phyloP scores from a whole-genome alignment of 2,329 filamentous ascomycete genomes.

The Nectriaceae sp. region DNA sequence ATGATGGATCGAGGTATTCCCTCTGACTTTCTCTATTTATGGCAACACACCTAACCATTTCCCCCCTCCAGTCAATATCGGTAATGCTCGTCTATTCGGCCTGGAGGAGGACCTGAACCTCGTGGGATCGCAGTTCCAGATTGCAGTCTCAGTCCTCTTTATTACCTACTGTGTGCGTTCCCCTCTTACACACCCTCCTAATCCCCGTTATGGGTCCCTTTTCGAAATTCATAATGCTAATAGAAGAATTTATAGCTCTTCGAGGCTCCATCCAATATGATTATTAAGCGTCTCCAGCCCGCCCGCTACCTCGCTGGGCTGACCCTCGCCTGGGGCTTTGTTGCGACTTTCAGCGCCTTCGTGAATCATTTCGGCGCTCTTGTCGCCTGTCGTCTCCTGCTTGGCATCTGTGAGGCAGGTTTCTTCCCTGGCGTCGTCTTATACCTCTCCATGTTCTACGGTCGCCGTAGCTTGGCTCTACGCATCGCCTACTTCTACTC shows the following conservation, averaged over 20 bases:
- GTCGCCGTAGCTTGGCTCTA: constrained; percentile 60
- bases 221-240: fast-evolving
- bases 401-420: constrained; percentile 46
- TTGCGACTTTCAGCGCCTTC: constrained; percentile 45
- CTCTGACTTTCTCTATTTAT: fast-evolving
- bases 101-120: constrained; percentile 58
- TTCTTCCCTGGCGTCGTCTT: constrained; percentile 54
- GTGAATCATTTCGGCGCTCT: constrained; percentile 47
- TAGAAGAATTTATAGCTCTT: constrained; percentile 28
- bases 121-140: constrained; percentile 57
- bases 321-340: constrained; percentile 47
- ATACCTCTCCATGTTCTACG: constrained; percentile 65
- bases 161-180: constrained; percentile 44
- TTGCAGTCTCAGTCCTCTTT: constrained; percentile 47
- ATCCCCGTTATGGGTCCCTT: too few species aligned
- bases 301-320: constrained; percentile 51
- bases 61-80: constrained; percentile 64
- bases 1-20: constrained; percentile 36
- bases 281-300: constrained; percentile 39
- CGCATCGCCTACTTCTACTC: constrained; percentile 66
- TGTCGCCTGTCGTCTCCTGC: constrained; percentile 42
- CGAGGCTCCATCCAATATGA: constrained; percentile 43
- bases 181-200: too few species aligned
- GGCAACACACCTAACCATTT: not conserved
- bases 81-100: constrained; percentile 56